Evolutionary conservation across 306 rosid genomes (phyloP), one percentile per base, ranked within the genome.

Genomic region (Acacia melanoxylon): DNA sequence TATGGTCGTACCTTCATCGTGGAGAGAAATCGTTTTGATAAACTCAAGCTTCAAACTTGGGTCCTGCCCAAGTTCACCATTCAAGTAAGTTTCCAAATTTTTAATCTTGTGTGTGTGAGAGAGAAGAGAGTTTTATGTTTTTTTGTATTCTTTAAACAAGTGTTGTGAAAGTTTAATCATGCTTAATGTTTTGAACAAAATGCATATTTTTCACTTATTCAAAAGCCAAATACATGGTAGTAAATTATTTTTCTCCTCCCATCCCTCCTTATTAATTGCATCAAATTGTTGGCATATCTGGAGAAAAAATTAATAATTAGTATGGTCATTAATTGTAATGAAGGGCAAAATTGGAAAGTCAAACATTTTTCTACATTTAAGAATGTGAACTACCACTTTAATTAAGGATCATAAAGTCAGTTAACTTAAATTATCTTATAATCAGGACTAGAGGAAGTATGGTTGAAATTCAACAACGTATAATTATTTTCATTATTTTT

Each of bases 1-100:
- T 5, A 19, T 45, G 1, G 74, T 84, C 56, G 75, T 0, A 80
- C 92, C 4, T 88, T 93, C 40, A 69, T 80, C 16, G 25, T 80
- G 3, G 95, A 91, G 80, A 89, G 88, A 15, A 86, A 91, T 70
- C 79, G 24, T 6, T 88, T 89, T 54, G 14, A 82, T 16, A 85
- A 81, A 24, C 90, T 91, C 59, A 90, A 27, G 12, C 15, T 93
- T 0, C 97, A 93, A 77, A 87, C 94, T 35, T 93, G 97, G 97
- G 83, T 83, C 2, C 44, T 93, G 5, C 95, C 94, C 11, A 87
- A 88, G 74, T 93, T 81, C 84, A 88, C 25, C 49, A 7, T 85
- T 13, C 92, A 91, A 71, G 94, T 93, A 80, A 82, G 61, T 9
- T 5, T 12, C 5, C 0, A 13, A 2, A 22, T 27, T 56, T 4